Base-by-base conservation (phyloP, 345 rosid species). In the Isatis tinctoria region DNA sequence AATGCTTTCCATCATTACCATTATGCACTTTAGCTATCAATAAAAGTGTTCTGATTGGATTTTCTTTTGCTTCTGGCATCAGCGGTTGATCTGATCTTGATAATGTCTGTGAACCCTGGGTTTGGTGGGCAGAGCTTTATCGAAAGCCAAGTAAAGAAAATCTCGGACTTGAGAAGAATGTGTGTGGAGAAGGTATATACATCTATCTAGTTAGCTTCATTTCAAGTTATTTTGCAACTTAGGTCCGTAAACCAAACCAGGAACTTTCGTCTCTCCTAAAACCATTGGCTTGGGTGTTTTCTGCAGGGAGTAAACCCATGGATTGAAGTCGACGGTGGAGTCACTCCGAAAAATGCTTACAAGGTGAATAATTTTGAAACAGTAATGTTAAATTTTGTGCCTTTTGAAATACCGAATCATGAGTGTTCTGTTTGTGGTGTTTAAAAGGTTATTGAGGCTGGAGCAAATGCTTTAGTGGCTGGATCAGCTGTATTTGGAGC, bases 31-130 rank as follows among this genome's bases (percentile, higher is more conserved):
- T 8, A 52, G 48, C 10, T 52, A 27, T 32, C 32, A 17, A 39
- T 67, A 35, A 35, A 72, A 39, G 49, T 39, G 52, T 7, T 24
- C 64, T 73, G 67, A 64, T 48, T 20, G 43, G 22, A 20, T 54
- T 52, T 4, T 45, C 62, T 40, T 63, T 70, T 70, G 68, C 28
- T 69, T 60, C 2, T 51, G 67, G 24, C 56, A 60, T 79, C 84
- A 92, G 98, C 67, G 81, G 92, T 92, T 54, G 96, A 92, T 85
- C 87, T 92, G 54, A 87, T 92, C 75, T 72, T 92, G 86, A 92
- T 92, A 74, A 92, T 92, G 98, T 92, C 98, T 41, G 98, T 92
- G 76, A 92, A 92, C 84, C 98, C 98, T 70, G 96, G 98, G 33
- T 92, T 92, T 72, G 98, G 98, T 53, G 96, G 96, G 57, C 98